Evolutionary conservation across 177 flowering plant species (phyloP).

Genomic region (Vitis hybrid): DNA sequence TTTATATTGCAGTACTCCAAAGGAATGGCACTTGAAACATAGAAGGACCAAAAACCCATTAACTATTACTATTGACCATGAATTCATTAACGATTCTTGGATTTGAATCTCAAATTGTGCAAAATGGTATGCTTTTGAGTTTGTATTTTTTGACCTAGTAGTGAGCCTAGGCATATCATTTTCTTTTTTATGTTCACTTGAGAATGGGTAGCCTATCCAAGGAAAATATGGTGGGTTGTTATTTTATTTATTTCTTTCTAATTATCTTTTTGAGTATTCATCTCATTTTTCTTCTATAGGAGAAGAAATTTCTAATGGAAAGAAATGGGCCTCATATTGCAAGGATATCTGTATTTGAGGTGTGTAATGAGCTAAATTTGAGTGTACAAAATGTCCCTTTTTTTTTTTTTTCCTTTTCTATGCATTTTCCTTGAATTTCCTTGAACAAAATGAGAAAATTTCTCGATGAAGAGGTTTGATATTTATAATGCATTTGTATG

Average conservation of each 20-base stretch:
- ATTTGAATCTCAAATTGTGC: no score
- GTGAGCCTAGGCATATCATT: not conserved
- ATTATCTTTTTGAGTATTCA: not conserved
- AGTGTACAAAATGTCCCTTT: not conserved
- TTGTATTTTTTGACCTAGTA: no score
- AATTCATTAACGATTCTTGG: no score
- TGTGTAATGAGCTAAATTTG: constrained; percentile 16
- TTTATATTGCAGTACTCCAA: no score
- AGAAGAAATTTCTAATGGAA: constrained; percentile 86
- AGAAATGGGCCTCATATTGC: constrained; percentile 82
- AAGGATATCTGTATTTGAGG: constrained; percentile 88
- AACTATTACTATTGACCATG: no score
- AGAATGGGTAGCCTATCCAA: not conserved
- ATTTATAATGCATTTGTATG: not conserved
- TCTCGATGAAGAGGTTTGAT: not conserved
- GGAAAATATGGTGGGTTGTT: not conserved
- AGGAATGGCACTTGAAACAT: no score
- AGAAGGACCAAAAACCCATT: no score
- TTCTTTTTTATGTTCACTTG: not conserved
- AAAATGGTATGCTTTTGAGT: no score
- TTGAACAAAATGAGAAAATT: not conserved
- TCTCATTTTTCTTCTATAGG: constrained; percentile 37
- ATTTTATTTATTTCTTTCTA: not conserved
- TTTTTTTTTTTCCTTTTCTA: not conserved
- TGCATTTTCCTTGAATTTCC: not conserved